Conservation (phyloP, 2,329 filamentous ascomycete species). For the Didymella lethalis region DNA sequence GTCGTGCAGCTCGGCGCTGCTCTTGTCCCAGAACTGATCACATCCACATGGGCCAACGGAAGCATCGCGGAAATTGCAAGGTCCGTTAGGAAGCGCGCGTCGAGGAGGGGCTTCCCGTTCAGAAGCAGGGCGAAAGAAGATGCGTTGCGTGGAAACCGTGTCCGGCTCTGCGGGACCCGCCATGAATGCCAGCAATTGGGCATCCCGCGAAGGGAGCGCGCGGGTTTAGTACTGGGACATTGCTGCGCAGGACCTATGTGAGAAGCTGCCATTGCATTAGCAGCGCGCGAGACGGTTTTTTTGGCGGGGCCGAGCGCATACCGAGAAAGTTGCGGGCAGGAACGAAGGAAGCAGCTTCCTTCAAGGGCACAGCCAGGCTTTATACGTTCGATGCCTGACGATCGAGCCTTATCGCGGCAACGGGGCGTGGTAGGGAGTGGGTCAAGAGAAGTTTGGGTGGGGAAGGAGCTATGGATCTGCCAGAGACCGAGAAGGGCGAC, state of each 20-base stretch:
- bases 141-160: conserved; percentile 30
- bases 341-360: conserved; percentile 26
- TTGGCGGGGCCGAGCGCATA: conserved; percentile 41
- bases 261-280: conserved; percentile 39
- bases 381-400: conserved; percentile 23
- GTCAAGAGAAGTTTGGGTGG: conserved; percentile 22
- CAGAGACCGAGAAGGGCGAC: conserved; percentile 5
- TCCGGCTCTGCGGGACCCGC: conserved; percentile 43
- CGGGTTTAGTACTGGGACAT: conserved; percentile 43
- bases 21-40: conserved; percentile 59
- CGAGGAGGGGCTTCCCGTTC: conserved; percentile 31
- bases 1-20: conserved; percentile 44
- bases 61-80: conserved; percentile 62
- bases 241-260: conserved; percentile 20
- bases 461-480: conserved; percentile 20
- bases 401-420: conserved; percentile 24
- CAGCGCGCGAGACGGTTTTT: conserved; percentile 24
- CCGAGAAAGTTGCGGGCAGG: conserved; percentile 36
- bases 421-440: conserved; percentile 9
- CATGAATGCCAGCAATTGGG: conserved; percentile 45
- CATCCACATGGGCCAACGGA: conserved; percentile 61
- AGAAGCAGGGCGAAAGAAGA: conserved; percentile 25
- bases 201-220: conserved; percentile 45
- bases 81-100: conserved; percentile 57
- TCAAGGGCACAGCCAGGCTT: conserved; percentile 27